A percentile compares a stretch with the other conserved stretches of the same genome.
phyloP scores from a whole-genome alignment of 371 early-diverging fungal genomes.

The Nematocida ironsii region DNA sequence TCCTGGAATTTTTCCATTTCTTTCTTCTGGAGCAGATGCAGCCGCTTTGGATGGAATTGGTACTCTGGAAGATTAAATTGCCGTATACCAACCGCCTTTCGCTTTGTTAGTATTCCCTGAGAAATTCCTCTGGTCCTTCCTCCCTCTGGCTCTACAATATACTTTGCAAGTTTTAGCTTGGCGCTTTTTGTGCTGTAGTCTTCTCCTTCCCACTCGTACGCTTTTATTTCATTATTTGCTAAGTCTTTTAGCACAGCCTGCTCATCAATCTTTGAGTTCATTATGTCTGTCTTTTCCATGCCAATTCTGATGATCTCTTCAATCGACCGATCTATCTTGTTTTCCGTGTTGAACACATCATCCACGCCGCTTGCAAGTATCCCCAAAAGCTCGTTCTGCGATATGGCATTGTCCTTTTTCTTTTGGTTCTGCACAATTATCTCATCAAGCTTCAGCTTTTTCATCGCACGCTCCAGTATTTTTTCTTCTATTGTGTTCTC shows the following conservation, averaged over 20 bases:
- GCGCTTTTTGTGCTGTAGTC: constrained; percentile 74
- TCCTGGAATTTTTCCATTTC: constrained; percentile 71
- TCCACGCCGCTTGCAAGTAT: constrained; percentile 76
- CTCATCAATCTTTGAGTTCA: constrained; percentile 79
- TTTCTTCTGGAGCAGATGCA: constrained; percentile 77
- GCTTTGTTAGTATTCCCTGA: constrained; percentile 41
- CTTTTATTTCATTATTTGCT: constrained; percentile 68
- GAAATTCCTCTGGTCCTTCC: constrained; percentile 21
- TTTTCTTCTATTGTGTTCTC: constrained; percentile 89
- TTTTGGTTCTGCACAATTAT: constrained; percentile 87
- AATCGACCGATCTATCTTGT: constrained; percentile 86
- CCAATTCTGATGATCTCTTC: constrained; percentile 80
- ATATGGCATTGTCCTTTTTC: constrained; percentile 70
- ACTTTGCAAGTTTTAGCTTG: constrained; percentile 58
- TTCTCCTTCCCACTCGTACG: constrained; percentile 90
- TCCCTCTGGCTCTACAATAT: constrained; percentile 33
- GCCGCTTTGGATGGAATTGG: constrained; percentile 82
- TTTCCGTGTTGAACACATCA: constrained; percentile 80
- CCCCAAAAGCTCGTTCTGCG: constrained; percentile 70
- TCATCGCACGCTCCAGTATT: constrained; percentile 87
- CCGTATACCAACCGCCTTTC: constrained; percentile 44
- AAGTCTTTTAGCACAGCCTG: constrained; percentile 72
- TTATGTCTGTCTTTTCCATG: constrained; percentile 81
- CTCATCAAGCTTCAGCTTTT: constrained; percentile 91
- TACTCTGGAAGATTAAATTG: constrained; percentile 73